Base-by-base conservation (phyloP, 257 asterid species). In the Solanum chmielewskii region DNA sequence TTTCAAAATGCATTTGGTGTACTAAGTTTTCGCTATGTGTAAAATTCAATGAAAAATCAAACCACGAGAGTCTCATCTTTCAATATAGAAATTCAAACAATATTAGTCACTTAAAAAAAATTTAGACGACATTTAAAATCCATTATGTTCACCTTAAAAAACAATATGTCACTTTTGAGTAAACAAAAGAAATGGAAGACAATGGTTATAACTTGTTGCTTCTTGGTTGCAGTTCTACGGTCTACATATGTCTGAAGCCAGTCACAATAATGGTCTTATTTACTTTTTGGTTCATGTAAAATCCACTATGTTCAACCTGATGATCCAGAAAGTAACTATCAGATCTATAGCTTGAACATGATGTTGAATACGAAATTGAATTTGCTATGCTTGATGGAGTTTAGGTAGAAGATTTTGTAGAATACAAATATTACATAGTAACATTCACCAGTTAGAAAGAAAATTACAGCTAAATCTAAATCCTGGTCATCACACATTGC, bases 21-120 rank as follows among this genome's bases (percentile, higher is more conserved):
- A 11, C 9, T n/a, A n/a, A 64, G 33, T 2, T n/a, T 23, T 6
- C 8, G 0, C 0, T 64, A 11, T 0, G 16, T 64, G 33, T n/a
- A 16, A n/a, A 8, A 11, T n/a, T 3, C 12, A 11, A 10, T n/a
- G 2, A 11, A 14, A 41, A 23, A 0, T 10, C 29, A 0, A 0
- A 62, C 0, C 15, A 62, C 31, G n/a, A 62, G 27, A 62, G 16
- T 23, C 31, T 62, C 62, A 1, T 18, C 64, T 56, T 56, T 56
- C 25, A 56, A 56, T 20, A 56, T 7, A 56, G 25, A 56, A 3
- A 56, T 56, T 56, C 66, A 56, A 56, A 56, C 16, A n/a, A 62
- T 62, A 62, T 16, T 23, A 62, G 27, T n/a, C 70, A 62, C 7
- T 23, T 60, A 60, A 1, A n/a, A n/a, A 62, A 62, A 62, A 23